Conservation (phyloP, 1,284 basidiomycete genomes). For the Boletus sp. region DNA sequence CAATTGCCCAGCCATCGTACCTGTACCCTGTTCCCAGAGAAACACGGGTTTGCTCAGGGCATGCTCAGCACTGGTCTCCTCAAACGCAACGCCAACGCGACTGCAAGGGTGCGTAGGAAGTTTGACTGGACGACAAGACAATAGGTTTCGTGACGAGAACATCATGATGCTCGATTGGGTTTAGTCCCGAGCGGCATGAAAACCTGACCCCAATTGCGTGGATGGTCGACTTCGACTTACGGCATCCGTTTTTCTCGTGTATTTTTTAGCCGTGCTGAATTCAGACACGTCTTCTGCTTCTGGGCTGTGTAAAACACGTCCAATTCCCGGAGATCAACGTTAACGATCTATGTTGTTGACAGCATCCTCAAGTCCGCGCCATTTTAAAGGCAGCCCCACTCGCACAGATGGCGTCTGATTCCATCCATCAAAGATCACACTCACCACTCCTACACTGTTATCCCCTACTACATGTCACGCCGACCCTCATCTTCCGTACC, state of each 20-base stretch:
- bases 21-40: conserved; percentile 2
- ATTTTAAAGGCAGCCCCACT: conserved; percentile 18
- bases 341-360: conserved; percentile 21
- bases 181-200: conserved; percentile 21
- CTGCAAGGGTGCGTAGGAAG: not conserved
- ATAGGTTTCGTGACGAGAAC: not conserved
- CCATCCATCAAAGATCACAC: conserved; percentile 5
- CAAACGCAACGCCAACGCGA: not conserved
- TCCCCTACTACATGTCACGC: conserved; percentile 46
- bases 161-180: conserved; percentile 2
- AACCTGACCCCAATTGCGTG: conserved; percentile 27
- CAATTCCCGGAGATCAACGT: conserved; percentile 34
- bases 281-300: conserved; percentile 13
- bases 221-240: conserved; percentile 33
- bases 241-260: conserved; percentile 36
- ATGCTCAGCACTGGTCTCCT: not conserved
- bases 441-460: not conserved
- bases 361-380: conserved; percentile 20
- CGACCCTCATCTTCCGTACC: conserved; percentile 39
- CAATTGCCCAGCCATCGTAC: conserved; percentile 2
- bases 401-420: conserved; percentile 2
- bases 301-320: conserved; percentile 25
- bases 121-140: not conserved
- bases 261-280: conserved; percentile 27
- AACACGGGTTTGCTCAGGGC: too few relatives aligned